Percentiles rank a stretch among this genome's conserved stretches.
These are phyloP conservation scores for Wickerhamomyces chambardii DNA, from an alignment of 805 yeast species.

Conservation along the genomic window DNA sequence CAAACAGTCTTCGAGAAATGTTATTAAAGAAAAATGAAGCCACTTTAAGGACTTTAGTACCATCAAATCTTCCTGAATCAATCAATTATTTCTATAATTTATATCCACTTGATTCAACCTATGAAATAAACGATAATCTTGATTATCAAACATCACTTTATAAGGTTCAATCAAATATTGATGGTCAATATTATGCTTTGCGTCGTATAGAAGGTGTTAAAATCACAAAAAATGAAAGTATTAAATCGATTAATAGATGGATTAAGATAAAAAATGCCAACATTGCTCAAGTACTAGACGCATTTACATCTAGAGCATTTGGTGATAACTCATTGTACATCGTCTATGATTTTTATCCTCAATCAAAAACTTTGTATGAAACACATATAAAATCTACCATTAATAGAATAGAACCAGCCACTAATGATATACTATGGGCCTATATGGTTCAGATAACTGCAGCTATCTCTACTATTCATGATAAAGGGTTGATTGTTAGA, in stretches of 20 bases:
- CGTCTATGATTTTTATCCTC: constrained; percentile 81
- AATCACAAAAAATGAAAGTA: constrained; percentile 45
- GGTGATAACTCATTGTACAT: constrained; percentile 70
- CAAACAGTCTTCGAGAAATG: constrained; percentile 61
- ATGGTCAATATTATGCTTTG: constrained; percentile 72
- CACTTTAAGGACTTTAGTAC: constrained; percentile 56
- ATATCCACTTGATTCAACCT: constrained; percentile 62
- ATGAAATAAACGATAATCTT: constrained; percentile 27
- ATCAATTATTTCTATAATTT: constrained; percentile 81
- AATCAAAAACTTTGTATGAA: constrained; percentile 61
- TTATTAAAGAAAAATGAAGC: constrained; percentile 74
- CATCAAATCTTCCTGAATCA: constrained; percentile 57
- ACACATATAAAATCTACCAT: constrained; percentile 43
- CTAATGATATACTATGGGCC: constrained; percentile 65
- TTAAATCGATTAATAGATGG: constrained; percentile 64
- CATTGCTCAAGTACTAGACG: constrained; percentile 63
- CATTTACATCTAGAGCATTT: constrained; percentile 81
- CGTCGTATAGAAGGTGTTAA: constrained; percentile 62
- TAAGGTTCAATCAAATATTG: constrained; percentile 71
- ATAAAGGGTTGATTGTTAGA: constrained; percentile 53
- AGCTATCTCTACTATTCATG: constrained; percentile 63
- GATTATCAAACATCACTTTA: constrained; percentile 55
- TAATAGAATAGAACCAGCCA: constrained; percentile 36
- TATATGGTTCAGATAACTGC: constrained; percentile 67
- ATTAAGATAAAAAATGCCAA: constrained; percentile 43